Conservation (phyloP, 805 yeast genomes). For the Suhomyces vadensis region DNA sequence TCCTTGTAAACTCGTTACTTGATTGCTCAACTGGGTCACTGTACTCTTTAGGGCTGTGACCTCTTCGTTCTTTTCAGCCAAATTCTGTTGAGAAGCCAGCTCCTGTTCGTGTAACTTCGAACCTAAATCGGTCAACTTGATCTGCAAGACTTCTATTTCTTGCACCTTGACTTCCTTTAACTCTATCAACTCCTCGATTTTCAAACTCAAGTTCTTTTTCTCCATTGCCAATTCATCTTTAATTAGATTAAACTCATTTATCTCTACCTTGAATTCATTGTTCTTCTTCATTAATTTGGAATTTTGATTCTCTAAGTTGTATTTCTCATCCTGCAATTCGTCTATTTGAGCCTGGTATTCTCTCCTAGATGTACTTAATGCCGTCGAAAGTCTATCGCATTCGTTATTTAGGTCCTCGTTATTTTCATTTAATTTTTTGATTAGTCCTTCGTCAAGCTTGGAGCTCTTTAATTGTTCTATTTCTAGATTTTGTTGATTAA, state of each 20-base stretch:
- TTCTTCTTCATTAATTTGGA: slow-evolving; percentile 40
- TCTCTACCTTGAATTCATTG: slow-evolving; percentile 41
- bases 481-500: slow-evolving; percentile 22
- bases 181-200: slow-evolving; percentile 47
- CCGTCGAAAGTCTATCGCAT: slow-evolving; percentile 50
- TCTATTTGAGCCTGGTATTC: slow-evolving; percentile 38
- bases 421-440: slow-evolving; percentile 18
- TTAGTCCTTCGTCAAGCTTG: not conserved
- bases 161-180: slow-evolving; percentile 33
- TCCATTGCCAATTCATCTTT: slow-evolving; percentile 41
- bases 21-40: slow-evolving; percentile 17
- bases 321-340: slow-evolving; percentile 37
- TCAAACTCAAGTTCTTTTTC: slow-evolving; percentile 40
- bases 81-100: not conserved
- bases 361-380: slow-evolving; percentile 39
- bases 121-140: not conserved
- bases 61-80: slow-evolving; percentile 17
- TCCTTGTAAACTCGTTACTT: slow-evolving; percentile 14
- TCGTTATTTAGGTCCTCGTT: slow-evolving; percentile 49
- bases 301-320: slow-evolving; percentile 40
- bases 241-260: slow-evolving; percentile 41
- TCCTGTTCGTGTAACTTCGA: not conserved
- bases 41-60: slow-evolving; percentile 26
- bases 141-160: slow-evolving; percentile 4
- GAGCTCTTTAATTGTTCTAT: slow-evolving; percentile 10